Base-by-base conservation (phyloP, 305 asterid genomes). In the Fraxinus albicans region DNA sequence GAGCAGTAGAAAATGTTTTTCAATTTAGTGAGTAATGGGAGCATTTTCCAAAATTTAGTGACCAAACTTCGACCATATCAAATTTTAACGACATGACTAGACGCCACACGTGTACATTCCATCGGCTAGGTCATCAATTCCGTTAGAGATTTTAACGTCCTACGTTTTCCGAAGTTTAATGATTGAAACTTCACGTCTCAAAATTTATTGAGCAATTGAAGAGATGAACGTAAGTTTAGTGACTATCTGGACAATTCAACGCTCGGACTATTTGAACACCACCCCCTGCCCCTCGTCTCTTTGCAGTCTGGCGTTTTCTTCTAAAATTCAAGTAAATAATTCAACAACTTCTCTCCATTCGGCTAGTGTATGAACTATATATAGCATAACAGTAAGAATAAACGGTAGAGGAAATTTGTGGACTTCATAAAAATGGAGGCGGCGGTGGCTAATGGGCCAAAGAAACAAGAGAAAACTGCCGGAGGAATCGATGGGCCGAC, bases 401-500 rank as follows among this genome's bases (percentile, higher is more conserved):
- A 29, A 5, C 76, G 25, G 23, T 2, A 33, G 44, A 31, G 76
- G 35, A 70, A 70, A 29, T 70, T 33, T 70, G 44, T 70, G 21
- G 13, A 65, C 2, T 29, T 70, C 25, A 33, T 29, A 33, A 31
- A 12, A 70, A 70, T 70, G 76, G 76, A 70, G 23, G 23, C 76
- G 34, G 84, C 79, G 77, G 82, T 13, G 75, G 79, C 80, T 79
- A 91, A 92, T 78, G 95, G 94, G 34, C 82, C 82, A 81, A 80
- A 17, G 69, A 82, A 77, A 10, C 82, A 76, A 8, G 86, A 67
- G 42, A 70, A 60, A 7, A 70, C 29, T 21, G 29, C 84, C 31
- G 84, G 79, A 50, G 85, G 78, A 15, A 91, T 90, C 82, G 93
- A 83, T 67, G 90, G 94, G 5, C 98, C 99, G 17, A 95, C 99